Evolutionary conservation across 352 stramenopile species (phyloP).

Genomic region (Pythium volutum): DNA sequence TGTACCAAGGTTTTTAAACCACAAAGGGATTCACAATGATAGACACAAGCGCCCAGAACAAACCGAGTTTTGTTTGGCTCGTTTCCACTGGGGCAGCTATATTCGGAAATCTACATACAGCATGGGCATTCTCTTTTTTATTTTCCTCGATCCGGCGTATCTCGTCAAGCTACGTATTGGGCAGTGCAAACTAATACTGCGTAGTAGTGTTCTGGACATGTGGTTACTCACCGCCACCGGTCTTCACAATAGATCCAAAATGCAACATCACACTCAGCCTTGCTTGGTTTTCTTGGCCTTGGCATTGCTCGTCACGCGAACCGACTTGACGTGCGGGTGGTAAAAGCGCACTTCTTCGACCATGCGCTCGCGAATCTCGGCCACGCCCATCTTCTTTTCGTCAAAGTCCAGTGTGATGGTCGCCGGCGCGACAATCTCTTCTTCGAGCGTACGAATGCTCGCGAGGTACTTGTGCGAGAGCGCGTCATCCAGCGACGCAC

Average conservation of each 20-base stretch:
- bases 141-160: background rate
- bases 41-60: too few species aligned
- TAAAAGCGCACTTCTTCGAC: constrained; percentile 77
- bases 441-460: constrained; percentile 81
- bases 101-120: background rate
- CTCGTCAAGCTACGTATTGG: too few species aligned
- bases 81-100: background rate
- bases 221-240: background rate
- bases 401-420: constrained; percentile 86
- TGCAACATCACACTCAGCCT: background rate
- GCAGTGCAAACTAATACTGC: background rate
- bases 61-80: too few species aligned
- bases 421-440: constrained; percentile 80
- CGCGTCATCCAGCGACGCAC: constrained; percentile 75
- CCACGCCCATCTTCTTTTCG: constrained; percentile 79
- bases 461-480: constrained; percentile 83
- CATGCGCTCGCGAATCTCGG: constrained; percentile 82
- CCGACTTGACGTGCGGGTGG: constrained; percentile 39
- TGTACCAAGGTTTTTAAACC: too few species aligned
- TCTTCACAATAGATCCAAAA: background rate
- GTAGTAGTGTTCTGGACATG: background rate
- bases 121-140: constrained; percentile 2
- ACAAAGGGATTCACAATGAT: too few species aligned
- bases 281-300: constrained; percentile 24
- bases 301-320: background rate